Evolutionary conservation across 2,329 filamentous ascomycete species (phyloP), one percentile per base, ranked within the genome.

Genomic region (Lecanicillium sp.): DNA sequence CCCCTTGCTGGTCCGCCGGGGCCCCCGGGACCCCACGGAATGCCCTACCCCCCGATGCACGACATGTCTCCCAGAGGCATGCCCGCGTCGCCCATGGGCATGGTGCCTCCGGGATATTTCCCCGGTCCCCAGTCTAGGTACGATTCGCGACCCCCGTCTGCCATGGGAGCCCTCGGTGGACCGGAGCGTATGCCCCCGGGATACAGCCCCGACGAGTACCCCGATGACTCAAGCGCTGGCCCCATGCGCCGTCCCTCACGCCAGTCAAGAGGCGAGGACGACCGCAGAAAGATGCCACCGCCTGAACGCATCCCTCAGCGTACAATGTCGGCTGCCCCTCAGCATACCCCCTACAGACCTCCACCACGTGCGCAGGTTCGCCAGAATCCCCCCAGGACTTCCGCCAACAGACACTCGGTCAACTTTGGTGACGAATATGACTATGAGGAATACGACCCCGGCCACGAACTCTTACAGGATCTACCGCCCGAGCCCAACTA

Each of bases 281-380:
- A 75, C 44, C 66, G 70, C 26, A 62, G 57, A 42, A 63, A 66
- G 24, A 76, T 77, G 74, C 75, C 76, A 19, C 74, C 75, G 10
- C 74, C 74, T 4, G 59, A 59, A 2, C 57, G 51, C 21, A 55
- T 63, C 32, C 64, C 64, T 17, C 48, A 48, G 42, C 60, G 72
- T 12, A 70, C 67, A 8, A 58, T 56, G 41, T 63, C 59, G 38
- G 64, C 59, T 27, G 62, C 58, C 26, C 67, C 57, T 49, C 50
- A 56, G 56, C 45, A 61, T 53, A 51, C 57, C 15, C 60, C 24
- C 9, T 60, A 62, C 44, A 59, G 58, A 9, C 59, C 64, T 3
- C 59, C 62, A n/a, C 56, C 57, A 27, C 52, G 55, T 11, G 23
- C 44, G 1, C 45, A 35, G 36, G 45, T 32, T 20, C 62, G 52